Evolutionary conservation across 83 land plant genomes (phyloP).

Genomic region (Picea abies): DNA sequence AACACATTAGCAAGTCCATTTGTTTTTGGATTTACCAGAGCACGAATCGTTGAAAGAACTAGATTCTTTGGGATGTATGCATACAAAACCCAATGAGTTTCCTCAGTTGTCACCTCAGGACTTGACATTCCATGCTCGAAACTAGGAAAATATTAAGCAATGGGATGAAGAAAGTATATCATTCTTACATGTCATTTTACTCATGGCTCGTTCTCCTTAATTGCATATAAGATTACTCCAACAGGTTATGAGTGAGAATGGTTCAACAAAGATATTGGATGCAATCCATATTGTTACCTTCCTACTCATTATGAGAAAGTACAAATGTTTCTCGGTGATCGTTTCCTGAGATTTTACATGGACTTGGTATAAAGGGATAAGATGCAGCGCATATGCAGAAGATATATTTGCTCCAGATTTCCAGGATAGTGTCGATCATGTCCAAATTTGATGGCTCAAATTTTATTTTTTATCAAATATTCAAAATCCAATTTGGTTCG

Average conservation of each 20-base stretch:
- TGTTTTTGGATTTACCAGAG: slow-evolving; percentile 89
- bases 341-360: slow-evolving; percentile 98
- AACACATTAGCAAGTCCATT: slow-evolving; percentile 95
- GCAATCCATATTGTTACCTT: slow-evolving; percentile 97
- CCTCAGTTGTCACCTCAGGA: slow-evolving; percentile 99
- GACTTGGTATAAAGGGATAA: slow-evolving; percentile 12
- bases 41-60: slow-evolving; percentile 91
- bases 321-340: slow-evolving; percentile 97
- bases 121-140: slow-evolving; percentile 89
- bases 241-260: slow-evolving; percentile 99
- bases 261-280: slow-evolving; percentile 89
- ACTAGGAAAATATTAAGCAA: slow-evolving; percentile 89
- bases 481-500: too few species aligned
- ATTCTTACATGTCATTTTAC: slow-evolving; percentile 97
- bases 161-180: slow-evolving; percentile 99
- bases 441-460: too few species aligned
- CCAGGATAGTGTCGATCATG: too few species aligned
- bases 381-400: too few species aligned
- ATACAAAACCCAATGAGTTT: slow-evolving; percentile 97
- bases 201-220: slow-evolving; percentile 96
- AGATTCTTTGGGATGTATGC: slow-evolving; percentile 99
- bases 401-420: too few species aligned
- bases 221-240: slow-evolving; percentile 97
- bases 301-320: slow-evolving; percentile 99
- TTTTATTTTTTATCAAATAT: too few species aligned